Evolutionary conservation across 2,329 filamentous ascomycete species (phyloP), one percentile per base, ranked within the genome.

Genomic region (Stachybotrys elegans): DNA sequence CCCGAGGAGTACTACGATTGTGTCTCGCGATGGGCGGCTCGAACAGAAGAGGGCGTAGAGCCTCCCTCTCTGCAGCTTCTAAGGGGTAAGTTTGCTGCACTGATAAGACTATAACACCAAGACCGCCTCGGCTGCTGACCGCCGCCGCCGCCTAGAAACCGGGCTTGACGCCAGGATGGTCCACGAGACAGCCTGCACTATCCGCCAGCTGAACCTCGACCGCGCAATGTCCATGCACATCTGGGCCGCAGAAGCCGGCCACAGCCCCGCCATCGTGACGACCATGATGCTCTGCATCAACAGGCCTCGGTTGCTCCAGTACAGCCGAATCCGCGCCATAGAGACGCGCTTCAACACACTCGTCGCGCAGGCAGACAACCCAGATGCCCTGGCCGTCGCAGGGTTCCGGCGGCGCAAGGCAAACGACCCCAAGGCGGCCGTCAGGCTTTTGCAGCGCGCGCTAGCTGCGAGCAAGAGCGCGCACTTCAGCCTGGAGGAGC

Each of bases 351-450:
- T 66, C 50, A 54, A 50, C 48, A 40, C 55, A 21, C 48, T 70
- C 9, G 13, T 38, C 16, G n/a, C 17, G 14, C n/a, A 38, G 22
- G 58, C 54, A 21, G 55, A 50, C n/a, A 56, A 69, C 29, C 53
- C 63, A 4, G 54, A 69, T 36, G 67, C 64, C 23, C 51, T 69
- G 19, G 57, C 60, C 4, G 51, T 58, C 8, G 57, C 67, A 34
- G 67, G 60, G 14, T 55, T 60, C 42, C 21, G 52, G 21, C 55
- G 62, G 12, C 55, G 53, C 39, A 37, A 40, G 21, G 47, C 53
- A 31, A 56, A 53, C 6, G 56, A 51, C 25, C 57, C 55, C 42
- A 44, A 46, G 2, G 53, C 50, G 8, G 57, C 61, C 5, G 48
- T 46, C 20, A 42, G 40, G 14, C 36, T 49, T 5, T 43, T 63